Conservation (phyloP, 768 basidiomycete species). For the Tulasnella sp. region DNA sequence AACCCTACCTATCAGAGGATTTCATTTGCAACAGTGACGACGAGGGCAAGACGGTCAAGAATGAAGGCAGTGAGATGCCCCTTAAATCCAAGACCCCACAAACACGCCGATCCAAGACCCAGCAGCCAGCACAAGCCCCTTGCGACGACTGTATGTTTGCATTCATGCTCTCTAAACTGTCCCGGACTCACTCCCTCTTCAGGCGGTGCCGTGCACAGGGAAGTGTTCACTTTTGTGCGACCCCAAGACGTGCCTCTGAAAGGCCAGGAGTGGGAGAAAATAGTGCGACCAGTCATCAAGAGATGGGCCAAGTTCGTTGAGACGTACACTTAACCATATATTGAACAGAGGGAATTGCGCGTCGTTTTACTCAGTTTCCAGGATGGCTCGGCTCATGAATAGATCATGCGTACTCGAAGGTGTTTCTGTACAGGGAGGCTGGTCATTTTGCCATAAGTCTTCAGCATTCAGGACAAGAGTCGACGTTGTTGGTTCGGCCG, state of each 20-base stretch:
- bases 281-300: conserved; percentile 65
- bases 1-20: conserved; percentile 58
- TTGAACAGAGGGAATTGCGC: not conserved
- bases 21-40: too few species aligned
- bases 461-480: too few species aligned
- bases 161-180: not conserved
- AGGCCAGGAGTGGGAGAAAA: conserved; percentile 58
- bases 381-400: not conserved
- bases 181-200: not conserved
- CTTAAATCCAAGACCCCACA: too few species aligned
- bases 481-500: too few species aligned
- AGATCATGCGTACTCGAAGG: not conserved
- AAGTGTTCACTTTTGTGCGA: conserved; percentile 64
- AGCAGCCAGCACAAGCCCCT: conserved; percentile 17
- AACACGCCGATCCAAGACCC: too few species aligned
- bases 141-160: conserved; percentile 36
- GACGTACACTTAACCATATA: conserved; percentile 21
- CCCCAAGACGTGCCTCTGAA: conserved; percentile 40
- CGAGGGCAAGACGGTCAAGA: too few species aligned
- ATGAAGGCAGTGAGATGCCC: too few species aligned
- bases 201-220: conserved; percentile 55
- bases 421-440: not conserved
- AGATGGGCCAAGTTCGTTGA: conserved; percentile 61
- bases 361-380: not conserved
- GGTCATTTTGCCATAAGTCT: too few species aligned